Evolutionary conservation across 2,329 filamentous ascomycete genomes (phyloP), one percentile per base, ranked within the genome.

Genomic region (Elsinoe arachidis): DNA sequence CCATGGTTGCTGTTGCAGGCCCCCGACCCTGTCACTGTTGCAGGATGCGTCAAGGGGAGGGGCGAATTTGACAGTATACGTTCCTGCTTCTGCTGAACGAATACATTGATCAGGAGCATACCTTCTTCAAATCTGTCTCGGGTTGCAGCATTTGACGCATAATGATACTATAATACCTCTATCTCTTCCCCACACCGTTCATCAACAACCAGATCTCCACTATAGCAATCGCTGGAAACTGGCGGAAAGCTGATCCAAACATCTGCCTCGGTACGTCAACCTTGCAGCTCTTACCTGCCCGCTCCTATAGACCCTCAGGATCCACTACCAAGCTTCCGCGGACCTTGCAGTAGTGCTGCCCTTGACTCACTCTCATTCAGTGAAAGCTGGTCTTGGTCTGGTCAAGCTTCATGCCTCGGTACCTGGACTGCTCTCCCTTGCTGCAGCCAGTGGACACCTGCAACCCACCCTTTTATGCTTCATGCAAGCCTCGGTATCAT

Each of bases 391-490:
- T 19, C 46, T 51, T 51, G 46, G 26, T 34, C 23, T 26, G 14
- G 33, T 53, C 49, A 53, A 53, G 49, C 49, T 53, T 53, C 49
- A 53, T 53, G 49, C 49, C 49, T 53, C 49, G 49, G 49, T 19
- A 53, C 49, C 49, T 53, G 23, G 49, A 38, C 34, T 35, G 15
- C 17, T 30, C 19, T 23, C 46, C 12, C 26, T 35, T n/a, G n/a
- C 11, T 39, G 41, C 41, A 23, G 17, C 11, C 49, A 10, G 34
- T 53, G 34, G 17, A 15, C 26, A 51, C 26, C 26, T 26, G 26
- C 26, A 19, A 15, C n/a, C 9, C 21, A 15, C 26, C 26, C 34
- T 53, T 34, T 34, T 26, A 53, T 53, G 34, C 33, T 23, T 15
- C 33, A 53, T 37, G 49, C 49, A 23, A 38, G 49, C 49, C 49